Evolutionary conservation across 441 rosid genomes (phyloP).

Genomic region (Melastoma candidum): DNA sequence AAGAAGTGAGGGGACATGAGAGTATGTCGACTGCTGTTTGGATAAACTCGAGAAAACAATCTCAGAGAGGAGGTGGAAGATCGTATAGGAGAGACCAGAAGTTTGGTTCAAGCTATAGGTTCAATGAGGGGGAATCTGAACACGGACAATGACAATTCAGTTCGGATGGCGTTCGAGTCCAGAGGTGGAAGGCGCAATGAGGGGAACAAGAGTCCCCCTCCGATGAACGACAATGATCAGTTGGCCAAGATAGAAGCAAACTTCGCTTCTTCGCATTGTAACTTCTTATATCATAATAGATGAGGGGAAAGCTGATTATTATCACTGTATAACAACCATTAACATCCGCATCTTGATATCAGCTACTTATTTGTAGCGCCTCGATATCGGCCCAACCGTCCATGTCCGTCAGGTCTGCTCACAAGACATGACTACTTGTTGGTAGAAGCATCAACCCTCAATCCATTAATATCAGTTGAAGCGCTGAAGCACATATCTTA

Average conservation of each 20-base stretch:
- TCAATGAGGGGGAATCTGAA: background rate
- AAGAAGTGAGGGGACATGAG: slow-evolving; percentile 49
- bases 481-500: too few relatives aligned
- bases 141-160: slow-evolving; percentile 24
- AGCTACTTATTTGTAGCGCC: background rate
- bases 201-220: slow-evolving; percentile 53
- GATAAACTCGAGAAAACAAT: slow-evolving; percentile 41
- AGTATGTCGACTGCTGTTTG: slow-evolving; percentile 16
- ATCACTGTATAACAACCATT: too few relatives aligned
- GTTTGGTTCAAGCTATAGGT: too few relatives aligned
- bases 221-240: slow-evolving; percentile 73
- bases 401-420: too few relatives aligned
- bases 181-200: slow-evolving; percentile 86
- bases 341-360: too few relatives aligned
- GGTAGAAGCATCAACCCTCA: too few relatives aligned
- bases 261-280: slow-evolving; percentile 39
- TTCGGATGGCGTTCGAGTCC: slow-evolving; percentile 32
- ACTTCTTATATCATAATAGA: too few relatives aligned
- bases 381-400: too few relatives aligned
- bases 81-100: slow-evolving; percentile 34
- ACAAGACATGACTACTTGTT: too few relatives aligned
- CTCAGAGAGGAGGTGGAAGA: slow-evolving; percentile 25
- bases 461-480: too few relatives aligned
- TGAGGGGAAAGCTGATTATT: background rate
- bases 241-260: slow-evolving; percentile 85